Evolutionary conservation across 2,329 filamentous ascomycete genomes (phyloP).

Genomic region (Nemania bipapillata): DNA sequence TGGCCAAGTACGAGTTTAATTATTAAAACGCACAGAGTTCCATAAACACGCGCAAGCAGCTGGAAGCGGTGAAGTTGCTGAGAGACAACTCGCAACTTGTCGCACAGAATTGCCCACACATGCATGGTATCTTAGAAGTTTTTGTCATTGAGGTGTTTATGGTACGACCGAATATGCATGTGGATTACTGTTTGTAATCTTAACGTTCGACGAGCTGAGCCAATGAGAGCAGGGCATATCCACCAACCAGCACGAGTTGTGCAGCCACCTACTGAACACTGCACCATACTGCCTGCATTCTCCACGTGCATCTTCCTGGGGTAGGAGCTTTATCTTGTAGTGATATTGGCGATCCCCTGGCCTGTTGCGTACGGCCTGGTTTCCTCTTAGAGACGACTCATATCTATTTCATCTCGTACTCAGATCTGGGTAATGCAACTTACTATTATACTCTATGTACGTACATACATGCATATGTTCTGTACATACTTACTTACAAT

Average conservation of each 20-base stretch:
- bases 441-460: too few relatives aligned
- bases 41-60: conserved; percentile 40
- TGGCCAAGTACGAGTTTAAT: conserved; percentile 54
- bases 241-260: neutral
- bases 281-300: neutral
- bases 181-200: conserved; percentile 32
- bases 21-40: conserved; percentile 50
- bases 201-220: neutral
- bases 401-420: neutral
- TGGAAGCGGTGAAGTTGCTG: conserved; percentile 43
- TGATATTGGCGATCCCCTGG: neutral
- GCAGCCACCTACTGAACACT: neutral
- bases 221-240: conserved; percentile 5
- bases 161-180: neutral
- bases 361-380: neutral
- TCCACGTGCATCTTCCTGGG: neutral
- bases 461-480: neutral
- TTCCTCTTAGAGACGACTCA: neutral
- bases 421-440: too few relatives aligned
- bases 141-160: conserved; percentile 8
- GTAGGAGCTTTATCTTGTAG: neutral
- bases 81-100: conserved; percentile 12
- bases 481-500: neutral
- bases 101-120: neutral
- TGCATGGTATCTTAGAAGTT: neutral